Conservation (phyloP, 768 basidiomycete genomes). For the Pleurotus tuoliensis region DNA sequence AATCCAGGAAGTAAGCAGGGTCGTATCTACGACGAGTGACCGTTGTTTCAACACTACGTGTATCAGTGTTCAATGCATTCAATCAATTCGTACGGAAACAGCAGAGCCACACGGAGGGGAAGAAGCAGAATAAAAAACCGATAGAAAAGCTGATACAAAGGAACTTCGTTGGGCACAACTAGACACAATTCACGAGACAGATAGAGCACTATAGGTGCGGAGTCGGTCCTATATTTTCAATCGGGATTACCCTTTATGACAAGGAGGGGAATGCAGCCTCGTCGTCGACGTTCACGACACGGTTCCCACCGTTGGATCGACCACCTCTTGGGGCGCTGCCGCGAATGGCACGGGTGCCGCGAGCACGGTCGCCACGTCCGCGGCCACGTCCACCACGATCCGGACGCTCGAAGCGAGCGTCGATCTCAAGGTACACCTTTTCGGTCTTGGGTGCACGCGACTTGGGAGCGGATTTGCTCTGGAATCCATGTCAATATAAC, state of each 20-base stretch:
- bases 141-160: slow-evolving; percentile 1
- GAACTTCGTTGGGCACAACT: not conserved
- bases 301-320: slow-evolving; percentile 36
- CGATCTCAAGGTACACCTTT: slow-evolving; percentile 90
- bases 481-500: slow-evolving; percentile 9
- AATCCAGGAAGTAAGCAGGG: no score
- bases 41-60: not conserved
- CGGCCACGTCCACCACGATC: slow-evolving; percentile 61
- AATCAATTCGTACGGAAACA: not conserved
- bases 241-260: slow-evolving; percentile 32
- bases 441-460: slow-evolving; percentile 77
- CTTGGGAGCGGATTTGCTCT: slow-evolving; percentile 69
- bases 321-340: slow-evolving; percentile 34
- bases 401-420: slow-evolving; percentile 84
- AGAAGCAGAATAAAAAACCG: slow-evolving; percentile 1
- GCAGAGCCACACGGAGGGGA: not conserved
- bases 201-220: not conserved
- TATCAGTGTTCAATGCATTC: not conserved
- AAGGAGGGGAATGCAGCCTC: slow-evolving; percentile 88
- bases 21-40: no score
- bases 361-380: slow-evolving; percentile 34
- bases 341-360: slow-evolving; percentile 40
- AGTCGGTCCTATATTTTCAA: not conserved
- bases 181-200: not conserved
- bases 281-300: slow-evolving; percentile 72